A percentile compares a stretch with the other conserved stretches of the same genome.
Evolutionary conservation across 352 stramenopile species (phyloP).

Genomic region (Pythium sp.): DNA sequence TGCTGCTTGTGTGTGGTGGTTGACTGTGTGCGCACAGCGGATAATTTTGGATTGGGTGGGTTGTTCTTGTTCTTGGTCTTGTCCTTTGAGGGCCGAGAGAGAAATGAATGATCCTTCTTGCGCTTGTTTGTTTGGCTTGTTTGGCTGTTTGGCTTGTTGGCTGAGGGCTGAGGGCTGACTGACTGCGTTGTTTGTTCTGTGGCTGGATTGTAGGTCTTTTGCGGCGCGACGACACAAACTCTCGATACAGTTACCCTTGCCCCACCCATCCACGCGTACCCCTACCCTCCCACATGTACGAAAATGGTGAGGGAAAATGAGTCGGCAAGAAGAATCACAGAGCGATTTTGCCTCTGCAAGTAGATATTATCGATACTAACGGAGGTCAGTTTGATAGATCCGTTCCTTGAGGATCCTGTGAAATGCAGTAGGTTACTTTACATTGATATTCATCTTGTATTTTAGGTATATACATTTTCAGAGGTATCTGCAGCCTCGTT

Average conservation of each 20-base stretch:
- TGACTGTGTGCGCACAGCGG: slow-evolving; percentile 5
- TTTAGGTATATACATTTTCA: neutral
- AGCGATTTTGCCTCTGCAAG: neutral
- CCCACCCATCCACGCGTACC: neutral
- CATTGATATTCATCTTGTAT: neutral
- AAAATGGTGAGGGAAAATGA: neutral
- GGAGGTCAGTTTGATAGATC: neutral
- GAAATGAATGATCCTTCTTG: slow-evolving; percentile 6
- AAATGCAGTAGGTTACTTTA: neutral
- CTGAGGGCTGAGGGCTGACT: neutral
- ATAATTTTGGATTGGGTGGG: slow-evolving; percentile 20
- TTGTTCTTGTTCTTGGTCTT: neutral
- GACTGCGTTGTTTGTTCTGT: neutral
- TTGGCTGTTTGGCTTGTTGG: neutral
- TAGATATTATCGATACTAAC: neutral
- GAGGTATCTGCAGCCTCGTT: too few relatives aligned
- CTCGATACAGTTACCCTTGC: slow-evolving; percentile 2
- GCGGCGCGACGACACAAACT: slow-evolving; percentile 12
- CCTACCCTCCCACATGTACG: neutral
- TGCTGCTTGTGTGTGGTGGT: neutral
- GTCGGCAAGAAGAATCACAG: neutral
- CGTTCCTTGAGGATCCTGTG: neutral
- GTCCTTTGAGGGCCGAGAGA: neutral
- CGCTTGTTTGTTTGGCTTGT: neutral
- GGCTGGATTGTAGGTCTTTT: neutral